phyloP scores from a whole-genome alignment of 2,329 filamentous ascomycete species.

The Cercospora berteroae region DNA sequence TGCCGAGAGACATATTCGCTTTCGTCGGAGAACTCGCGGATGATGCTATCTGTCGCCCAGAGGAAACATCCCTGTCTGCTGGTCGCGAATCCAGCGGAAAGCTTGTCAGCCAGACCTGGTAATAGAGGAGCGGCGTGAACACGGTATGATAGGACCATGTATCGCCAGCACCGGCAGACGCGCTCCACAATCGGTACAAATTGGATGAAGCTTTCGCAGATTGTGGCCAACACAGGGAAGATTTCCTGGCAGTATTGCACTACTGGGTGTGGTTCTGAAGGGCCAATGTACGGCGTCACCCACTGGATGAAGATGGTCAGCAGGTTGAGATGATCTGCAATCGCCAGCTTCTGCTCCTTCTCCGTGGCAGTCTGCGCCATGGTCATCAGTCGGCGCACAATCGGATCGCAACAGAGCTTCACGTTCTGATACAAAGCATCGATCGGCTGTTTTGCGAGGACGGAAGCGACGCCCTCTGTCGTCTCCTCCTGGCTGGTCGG shows the following conservation, averaged over 20 bases:
- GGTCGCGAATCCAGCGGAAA: constrained; percentile 77
- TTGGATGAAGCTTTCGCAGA: constrained; percentile 81
- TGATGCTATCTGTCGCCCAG: constrained; percentile 94
- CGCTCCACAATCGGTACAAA: constrained; percentile 90
- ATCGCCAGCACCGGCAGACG: constrained; percentile 91
- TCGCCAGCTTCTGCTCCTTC: constrained; percentile 76
- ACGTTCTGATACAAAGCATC: constrained; percentile 79
- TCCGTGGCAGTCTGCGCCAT: constrained; percentile 83
- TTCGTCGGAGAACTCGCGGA: constrained; percentile 92
- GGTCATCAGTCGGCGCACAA: constrained; percentile 78
- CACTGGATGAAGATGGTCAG: constrained; percentile 85
- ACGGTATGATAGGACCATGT: constrained; percentile 94
- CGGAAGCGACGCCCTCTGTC: constrained; percentile 89
- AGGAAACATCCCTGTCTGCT: constrained; percentile 95
- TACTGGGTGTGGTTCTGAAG: constrained; percentile 75
- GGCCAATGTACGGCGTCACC: constrained; percentile 70
- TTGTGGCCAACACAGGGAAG: constrained; percentile 79
- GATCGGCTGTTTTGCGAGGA: constrained; percentile 80
- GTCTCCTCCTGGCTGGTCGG: constrained; percentile 89
- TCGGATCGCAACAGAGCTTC: constrained; percentile 89
- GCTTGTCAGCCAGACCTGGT: constrained; percentile 79
- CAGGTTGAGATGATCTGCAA: constrained; percentile 91
- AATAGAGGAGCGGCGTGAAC: constrained; percentile 84
- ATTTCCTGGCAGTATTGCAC: constrained; percentile 97
- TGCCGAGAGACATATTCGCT: constrained; percentile 76